These are phyloP conservation scores for Tulasnella calospora DNA, from an alignment of 768 basidiomycete species.

Conservation along the genomic window DNA sequence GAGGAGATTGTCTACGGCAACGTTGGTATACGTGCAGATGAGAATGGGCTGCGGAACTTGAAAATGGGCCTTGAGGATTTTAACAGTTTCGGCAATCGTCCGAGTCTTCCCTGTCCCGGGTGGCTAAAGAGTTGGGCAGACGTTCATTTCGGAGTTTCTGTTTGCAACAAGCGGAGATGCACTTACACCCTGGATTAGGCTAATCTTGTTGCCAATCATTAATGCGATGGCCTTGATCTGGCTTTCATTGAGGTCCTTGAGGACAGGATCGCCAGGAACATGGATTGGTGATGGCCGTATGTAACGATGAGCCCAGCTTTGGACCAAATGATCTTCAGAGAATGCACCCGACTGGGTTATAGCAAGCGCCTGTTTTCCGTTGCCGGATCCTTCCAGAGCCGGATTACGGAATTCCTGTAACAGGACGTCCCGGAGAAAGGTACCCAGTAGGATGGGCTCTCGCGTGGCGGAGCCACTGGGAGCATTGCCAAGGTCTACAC, in stretches of 20 bases:
- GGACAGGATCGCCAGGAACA: constrained; percentile 71
- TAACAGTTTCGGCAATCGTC: constrained; percentile 81
- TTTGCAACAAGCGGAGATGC: neutral
- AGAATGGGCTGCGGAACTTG: constrained; percentile 77
- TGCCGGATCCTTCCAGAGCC: constrained; percentile 42
- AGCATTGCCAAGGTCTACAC: constrained; percentile 46
- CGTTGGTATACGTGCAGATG: constrained; percentile 92
- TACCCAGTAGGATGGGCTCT: constrained; percentile 62
- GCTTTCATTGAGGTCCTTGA: constrained; percentile 61
- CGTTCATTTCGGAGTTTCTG: constrained; percentile 10
- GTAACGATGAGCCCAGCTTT: constrained; percentile 77
- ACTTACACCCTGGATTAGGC: constrained; percentile 82
- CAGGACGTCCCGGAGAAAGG: constrained; percentile 61
- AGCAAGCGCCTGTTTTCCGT: constrained; percentile 39
- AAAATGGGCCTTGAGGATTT: constrained; percentile 75
- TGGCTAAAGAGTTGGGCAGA: constrained; percentile 47
- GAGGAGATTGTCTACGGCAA: constrained; percentile 86
- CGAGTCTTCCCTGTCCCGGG: constrained; percentile 92
- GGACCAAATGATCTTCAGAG: constrained; percentile 65
- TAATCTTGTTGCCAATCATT: constrained; percentile 75
- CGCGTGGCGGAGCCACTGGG: constrained; percentile 34
- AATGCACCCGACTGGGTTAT: constrained; percentile 54
- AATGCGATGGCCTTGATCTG: constrained; percentile 77
- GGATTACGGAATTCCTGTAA: constrained; percentile 35
- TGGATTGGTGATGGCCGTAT: constrained; percentile 52